A percentile compares a stretch with the other conserved stretches of the same genome.
Evolutionary conservation across 2,329 filamentous ascomycete species (phyloP).

Genomic region (Cladosporium austrohemisphaericum): DNA sequence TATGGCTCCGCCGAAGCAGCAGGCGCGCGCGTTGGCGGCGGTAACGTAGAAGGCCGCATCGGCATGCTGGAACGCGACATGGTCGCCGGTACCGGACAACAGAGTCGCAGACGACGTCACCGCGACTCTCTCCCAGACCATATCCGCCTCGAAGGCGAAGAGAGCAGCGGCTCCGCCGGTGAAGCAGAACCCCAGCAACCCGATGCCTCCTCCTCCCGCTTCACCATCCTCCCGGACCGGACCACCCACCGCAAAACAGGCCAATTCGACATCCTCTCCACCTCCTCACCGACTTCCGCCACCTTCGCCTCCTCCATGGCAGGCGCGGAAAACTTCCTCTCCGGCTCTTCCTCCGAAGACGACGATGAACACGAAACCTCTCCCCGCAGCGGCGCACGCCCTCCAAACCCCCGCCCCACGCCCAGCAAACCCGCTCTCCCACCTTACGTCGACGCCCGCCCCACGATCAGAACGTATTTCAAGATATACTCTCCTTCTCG

Average conservation of each 20-base stretch:
- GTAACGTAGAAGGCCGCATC: slow-evolving; percentile 52
- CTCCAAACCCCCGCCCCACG: background rate
- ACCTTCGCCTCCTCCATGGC: slow-evolving; percentile 12
- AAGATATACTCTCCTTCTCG: slow-evolving; percentile 59
- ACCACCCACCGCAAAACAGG: slow-evolving; percentile 23
- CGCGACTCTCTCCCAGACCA: slow-evolving; percentile 2
- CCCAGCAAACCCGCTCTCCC: slow-evolving; percentile 40
- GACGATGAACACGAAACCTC: slow-evolving; percentile 20
- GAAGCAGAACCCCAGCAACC: slow-evolving; percentile 38
- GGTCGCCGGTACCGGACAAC: slow-evolving; percentile 20
- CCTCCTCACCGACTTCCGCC: slow-evolving; percentile 6
- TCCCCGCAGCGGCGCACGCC: background rate
- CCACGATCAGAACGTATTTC: slow-evolving; percentile 59
- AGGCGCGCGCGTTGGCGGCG: slow-evolving; percentile 23
- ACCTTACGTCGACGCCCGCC: slow-evolving; percentile 52
- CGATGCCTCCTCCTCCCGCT: slow-evolving; percentile 4
- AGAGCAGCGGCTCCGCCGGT: slow-evolving; percentile 45
- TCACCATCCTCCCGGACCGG: background rate
- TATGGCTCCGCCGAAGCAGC: slow-evolving; percentile 30
- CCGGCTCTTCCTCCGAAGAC: slow-evolving; percentile 27
- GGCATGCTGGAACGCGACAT: slow-evolving; percentile 53
- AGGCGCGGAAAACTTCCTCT: slow-evolving; percentile 17
- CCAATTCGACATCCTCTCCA: slow-evolving; percentile 23
- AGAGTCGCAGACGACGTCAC: slow-evolving; percentile 21
- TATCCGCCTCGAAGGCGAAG: slow-evolving; percentile 27